Evolutionary conservation across 371 early-diverging fungal species (phyloP).

Genomic region (Amoeboaphelidium occidentale): DNA sequence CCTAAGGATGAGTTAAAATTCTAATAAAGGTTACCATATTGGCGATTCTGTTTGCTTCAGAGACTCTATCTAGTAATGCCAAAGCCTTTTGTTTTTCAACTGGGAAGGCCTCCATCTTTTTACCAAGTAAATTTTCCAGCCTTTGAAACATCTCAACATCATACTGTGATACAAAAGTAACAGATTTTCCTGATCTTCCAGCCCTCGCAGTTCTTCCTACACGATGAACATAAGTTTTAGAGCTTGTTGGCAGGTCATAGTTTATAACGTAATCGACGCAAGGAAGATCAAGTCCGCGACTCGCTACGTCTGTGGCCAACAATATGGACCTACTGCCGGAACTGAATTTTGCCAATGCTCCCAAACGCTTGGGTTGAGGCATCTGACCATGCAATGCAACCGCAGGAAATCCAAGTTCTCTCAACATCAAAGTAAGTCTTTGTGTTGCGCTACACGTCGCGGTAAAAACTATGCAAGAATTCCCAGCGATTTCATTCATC

Average conservation of each 20-base stretch:
- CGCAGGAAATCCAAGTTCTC: constrained; percentile 58
- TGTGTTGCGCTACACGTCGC: constrained; percentile 70
- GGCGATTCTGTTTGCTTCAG: neutral
- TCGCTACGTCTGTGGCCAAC: constrained; percentile 92
- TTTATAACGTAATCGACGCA: constrained; percentile 82
- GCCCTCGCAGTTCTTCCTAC: constrained; percentile 94
- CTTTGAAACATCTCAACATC: neutral
- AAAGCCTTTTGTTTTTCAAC: neutral
- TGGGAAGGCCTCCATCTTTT: neutral
- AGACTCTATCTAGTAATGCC: neutral
- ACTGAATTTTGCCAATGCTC: constrained; percentile 76
- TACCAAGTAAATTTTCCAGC: neutral
- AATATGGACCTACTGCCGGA: constrained; percentile 54
- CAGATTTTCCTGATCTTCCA: constrained; percentile 69
- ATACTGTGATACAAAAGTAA: constrained; percentile 25
- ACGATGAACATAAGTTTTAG: constrained; percentile 90
- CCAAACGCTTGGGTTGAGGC: constrained; percentile 70
- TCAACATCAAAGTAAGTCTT: constrained; percentile 49
- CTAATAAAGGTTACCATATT: too few relatives aligned
- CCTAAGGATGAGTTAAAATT: too few relatives aligned
- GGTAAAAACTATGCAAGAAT: constrained; percentile 73
- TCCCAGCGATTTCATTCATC: constrained; percentile 37
- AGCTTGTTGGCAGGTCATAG: constrained; percentile 77
- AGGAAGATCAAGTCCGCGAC: constrained; percentile 93
- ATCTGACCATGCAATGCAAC: constrained; percentile 82